Evolutionary conservation across 2,329 filamentous ascomycete species (phyloP).

Genomic region (Diaporthe amygdali): DNA sequence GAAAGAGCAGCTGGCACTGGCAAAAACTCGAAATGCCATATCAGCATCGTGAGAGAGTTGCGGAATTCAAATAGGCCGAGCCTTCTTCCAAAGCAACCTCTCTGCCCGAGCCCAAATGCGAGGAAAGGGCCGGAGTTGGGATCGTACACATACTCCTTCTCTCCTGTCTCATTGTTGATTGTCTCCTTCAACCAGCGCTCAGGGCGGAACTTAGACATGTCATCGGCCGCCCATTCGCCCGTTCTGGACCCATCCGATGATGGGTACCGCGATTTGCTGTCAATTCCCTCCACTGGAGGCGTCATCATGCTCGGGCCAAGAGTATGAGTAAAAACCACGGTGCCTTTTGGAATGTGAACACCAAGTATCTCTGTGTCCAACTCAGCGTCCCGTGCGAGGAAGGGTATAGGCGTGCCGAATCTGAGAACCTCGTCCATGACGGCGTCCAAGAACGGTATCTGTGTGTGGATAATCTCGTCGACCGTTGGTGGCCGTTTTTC

Average conservation of each 20-base stretch:
- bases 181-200: conserved; percentile 1
- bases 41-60: neutral
- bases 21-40: conserved; percentile 6
- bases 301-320: neutral
- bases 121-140: neutral
- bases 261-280: neutral
- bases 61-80: neutral
- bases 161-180: neutral
- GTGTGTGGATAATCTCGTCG: neutral
- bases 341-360: neutral
- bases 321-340: neutral
- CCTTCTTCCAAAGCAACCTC: neutral
- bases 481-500: neutral
- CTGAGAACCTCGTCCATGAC: conserved; percentile 1
- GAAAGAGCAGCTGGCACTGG: neutral
- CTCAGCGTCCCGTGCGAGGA: conserved; percentile 5
- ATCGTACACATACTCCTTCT: neutral
- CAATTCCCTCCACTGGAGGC: neutral
- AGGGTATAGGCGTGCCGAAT: conserved; percentile 1
- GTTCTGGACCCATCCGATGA: neutral
- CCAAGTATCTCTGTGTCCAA: conserved; percentile 1
- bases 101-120: neutral
- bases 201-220: neutral
- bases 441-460: neutral
- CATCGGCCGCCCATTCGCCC: neutral